A percentile compares a stretch with the other conserved stretches of the same genome.
These are phyloP conservation scores for Termitomyces sp. DNA, from an alignment of 768 basidiomycete species.

Conservation along the genomic window DNA sequence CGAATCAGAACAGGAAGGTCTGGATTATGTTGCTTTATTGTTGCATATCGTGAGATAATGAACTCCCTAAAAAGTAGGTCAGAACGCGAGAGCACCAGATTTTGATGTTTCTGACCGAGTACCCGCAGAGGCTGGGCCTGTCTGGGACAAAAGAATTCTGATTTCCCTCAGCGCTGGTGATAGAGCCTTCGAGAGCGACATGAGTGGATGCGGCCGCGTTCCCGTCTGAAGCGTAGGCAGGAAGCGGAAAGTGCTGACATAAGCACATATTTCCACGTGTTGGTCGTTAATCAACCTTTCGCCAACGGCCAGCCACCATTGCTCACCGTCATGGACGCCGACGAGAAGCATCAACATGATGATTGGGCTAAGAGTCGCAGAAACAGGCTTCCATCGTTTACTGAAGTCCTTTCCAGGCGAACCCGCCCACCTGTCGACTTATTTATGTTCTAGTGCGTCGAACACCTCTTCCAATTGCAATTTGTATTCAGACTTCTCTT, in stretches of 20 bases:
- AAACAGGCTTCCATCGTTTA: slow-evolving; percentile 80
- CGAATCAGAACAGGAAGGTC: slow-evolving; percentile 81
- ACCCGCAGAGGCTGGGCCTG: slow-evolving; percentile 69
- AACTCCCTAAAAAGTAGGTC: slow-evolving; percentile 54
- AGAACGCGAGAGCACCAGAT: slow-evolving; percentile 1
- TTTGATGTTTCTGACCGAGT: slow-evolving; percentile 48
- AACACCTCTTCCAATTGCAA: not conserved
- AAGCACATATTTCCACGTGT: slow-evolving; percentile 21
- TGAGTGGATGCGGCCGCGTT: slow-evolving; percentile 18
- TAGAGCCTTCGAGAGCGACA: slow-evolving; percentile 69
- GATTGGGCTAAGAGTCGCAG: slow-evolving; percentile 69
- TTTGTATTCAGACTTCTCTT: not conserved
- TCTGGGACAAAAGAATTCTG: slow-evolving; percentile 76
- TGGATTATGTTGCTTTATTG: slow-evolving; percentile 78
- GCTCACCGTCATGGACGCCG: slow-evolving; percentile 42
- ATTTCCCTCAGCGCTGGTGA: slow-evolving; percentile 78
- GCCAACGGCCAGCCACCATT: slow-evolving; percentile 21
- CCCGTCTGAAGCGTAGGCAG: not conserved
- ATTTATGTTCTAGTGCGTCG: slow-evolving; percentile 96
- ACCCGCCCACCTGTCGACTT: slow-evolving; percentile 95
- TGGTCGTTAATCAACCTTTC: slow-evolving; percentile 20
- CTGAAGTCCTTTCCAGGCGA: slow-evolving; percentile 85
- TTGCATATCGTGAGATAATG: slow-evolving; percentile 66
- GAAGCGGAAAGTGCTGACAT: slow-evolving; percentile 24
- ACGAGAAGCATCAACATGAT: slow-evolving; percentile 57